Conservation (phyloP, 176 grass and related monocot species). For the Triticum dicoccoides region DNA sequence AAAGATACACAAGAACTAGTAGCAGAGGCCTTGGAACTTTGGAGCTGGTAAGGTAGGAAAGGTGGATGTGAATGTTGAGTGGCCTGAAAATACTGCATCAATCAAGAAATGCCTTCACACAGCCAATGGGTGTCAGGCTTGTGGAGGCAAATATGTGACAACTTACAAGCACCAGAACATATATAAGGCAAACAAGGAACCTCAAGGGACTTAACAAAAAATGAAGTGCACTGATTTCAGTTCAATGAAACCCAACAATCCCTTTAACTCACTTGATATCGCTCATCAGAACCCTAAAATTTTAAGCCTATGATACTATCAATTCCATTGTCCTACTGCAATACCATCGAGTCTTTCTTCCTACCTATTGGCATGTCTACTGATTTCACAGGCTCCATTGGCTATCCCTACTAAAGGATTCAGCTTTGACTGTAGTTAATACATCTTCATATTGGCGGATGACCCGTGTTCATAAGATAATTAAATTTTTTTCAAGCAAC, state of each 20-base stretch:
- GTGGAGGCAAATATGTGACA: not conserved
- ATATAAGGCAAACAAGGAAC: conserved; percentile 1
- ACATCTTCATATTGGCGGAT: conserved; percentile 11
- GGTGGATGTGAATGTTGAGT: not conserved
- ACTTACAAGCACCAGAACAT: not conserved
- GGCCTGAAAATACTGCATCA: conserved; percentile 6
- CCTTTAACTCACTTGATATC: not conserved
- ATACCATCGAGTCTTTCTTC: not conserved
- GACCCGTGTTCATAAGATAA: not conserved
- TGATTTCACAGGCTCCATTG: conserved; percentile 4
- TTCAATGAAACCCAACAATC: not conserved
- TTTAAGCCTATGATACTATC: not conserved
- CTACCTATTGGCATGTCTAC: not conserved
- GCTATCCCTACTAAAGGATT: not conserved
- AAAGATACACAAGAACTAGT: not conserved
- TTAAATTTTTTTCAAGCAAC: not conserved
- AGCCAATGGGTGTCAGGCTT: not conserved
- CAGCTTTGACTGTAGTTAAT: not conserved
- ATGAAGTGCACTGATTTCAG: not conserved
- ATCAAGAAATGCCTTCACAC: not conserved
- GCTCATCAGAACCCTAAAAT: not conserved
- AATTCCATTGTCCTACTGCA: conserved; percentile 4
- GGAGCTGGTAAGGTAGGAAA: not conserved
- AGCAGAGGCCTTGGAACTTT: not conserved
- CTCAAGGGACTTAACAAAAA: not conserved